A percentile compares a stretch with the other conserved stretches of the same genome.
phyloP scores from a whole-genome alignment of 2,329 filamentous ascomycete genomes.

The Catunica adiposa region DNA sequence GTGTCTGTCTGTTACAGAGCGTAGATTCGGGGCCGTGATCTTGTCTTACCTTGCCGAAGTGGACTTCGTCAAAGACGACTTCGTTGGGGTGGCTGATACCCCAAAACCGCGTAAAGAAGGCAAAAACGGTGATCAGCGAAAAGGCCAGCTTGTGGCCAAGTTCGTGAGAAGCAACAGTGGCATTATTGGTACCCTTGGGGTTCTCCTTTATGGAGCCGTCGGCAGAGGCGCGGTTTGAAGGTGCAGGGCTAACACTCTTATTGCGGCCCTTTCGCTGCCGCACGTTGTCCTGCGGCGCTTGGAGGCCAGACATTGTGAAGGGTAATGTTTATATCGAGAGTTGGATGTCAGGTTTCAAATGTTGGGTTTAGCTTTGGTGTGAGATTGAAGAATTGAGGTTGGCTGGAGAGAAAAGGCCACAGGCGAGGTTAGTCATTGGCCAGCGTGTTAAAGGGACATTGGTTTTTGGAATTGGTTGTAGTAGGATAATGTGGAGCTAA shows the following conservation, averaged over 20 bases:
- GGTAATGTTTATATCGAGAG: neutral
- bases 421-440: no score
- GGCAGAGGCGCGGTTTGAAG: conserved; percentile 22
- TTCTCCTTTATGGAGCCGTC: conserved; percentile 29
- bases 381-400: neutral
- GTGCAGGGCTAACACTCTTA: conserved; percentile 28
- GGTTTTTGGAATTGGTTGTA: no score
- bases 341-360: conserved; percentile 1
- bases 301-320: conserved; percentile 29
- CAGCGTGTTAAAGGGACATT: neutral
- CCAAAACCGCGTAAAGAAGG: conserved; percentile 88
- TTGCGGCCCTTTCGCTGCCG: conserved; percentile 40
- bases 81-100: conserved; percentile 89
- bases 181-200: conserved; percentile 15
- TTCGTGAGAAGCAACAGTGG: conserved; percentile 35
- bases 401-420: no score
- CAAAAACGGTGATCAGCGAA: conserved; percentile 58
- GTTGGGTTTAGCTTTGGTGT: no score
- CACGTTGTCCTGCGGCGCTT: conserved; percentile 39
- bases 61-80: conserved; percentile 97
- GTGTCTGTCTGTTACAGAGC: neutral
- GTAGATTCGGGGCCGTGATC: neutral
- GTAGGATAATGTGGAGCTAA: no score
- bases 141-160: conserved; percentile 74
- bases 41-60: conserved; percentile 82